These are phyloP conservation scores for Cercospora nicotianae DNA, from an alignment of 2,329 filamentous ascomycete species.

Conservation along the genomic window DNA sequence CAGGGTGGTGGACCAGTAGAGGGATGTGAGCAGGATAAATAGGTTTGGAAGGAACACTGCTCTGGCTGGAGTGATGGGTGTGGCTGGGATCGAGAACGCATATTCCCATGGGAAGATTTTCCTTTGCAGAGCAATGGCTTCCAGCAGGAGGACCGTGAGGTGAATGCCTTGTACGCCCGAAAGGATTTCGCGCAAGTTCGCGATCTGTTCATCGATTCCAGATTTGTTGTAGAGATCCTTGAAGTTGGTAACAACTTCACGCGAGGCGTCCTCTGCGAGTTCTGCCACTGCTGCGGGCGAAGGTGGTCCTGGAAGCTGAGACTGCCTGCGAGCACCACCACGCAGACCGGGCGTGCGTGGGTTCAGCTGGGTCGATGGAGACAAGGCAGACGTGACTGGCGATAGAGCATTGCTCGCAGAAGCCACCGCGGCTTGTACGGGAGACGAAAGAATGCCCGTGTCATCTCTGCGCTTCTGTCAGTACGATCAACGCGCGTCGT, in stretches of 20 bases:
- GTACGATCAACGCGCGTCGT: not conserved
- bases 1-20: constrained; percentile 73
- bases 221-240: constrained; percentile 64
- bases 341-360: constrained; percentile 33
- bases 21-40: constrained; percentile 70
- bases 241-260: constrained; percentile 66
- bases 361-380: constrained; percentile 28
- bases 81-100: constrained; percentile 69
- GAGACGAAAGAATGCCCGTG: constrained; percentile 22
- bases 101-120: constrained; percentile 71
- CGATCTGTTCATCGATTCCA: constrained; percentile 65
- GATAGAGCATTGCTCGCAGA: constrained; percentile 22
- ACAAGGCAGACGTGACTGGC: constrained; percentile 22
- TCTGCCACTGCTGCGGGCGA: constrained; percentile 76
- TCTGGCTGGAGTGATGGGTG: constrained; percentile 45
- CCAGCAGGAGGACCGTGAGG: constrained; percentile 65
- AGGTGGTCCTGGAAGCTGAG: constrained; percentile 60
- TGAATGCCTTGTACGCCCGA: constrained; percentile 74
- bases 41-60: constrained; percentile 74
- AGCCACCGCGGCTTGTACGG: constrained; percentile 18
- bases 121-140: constrained; percentile 67
- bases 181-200: constrained; percentile 66
- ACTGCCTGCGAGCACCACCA: constrained; percentile 20
- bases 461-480: constrained; percentile 25
- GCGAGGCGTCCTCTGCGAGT: constrained; percentile 70